Evolutionary conservation across 176 grass and related monocot species (phyloP).

Genomic region (Oryza rufipogon): DNA sequence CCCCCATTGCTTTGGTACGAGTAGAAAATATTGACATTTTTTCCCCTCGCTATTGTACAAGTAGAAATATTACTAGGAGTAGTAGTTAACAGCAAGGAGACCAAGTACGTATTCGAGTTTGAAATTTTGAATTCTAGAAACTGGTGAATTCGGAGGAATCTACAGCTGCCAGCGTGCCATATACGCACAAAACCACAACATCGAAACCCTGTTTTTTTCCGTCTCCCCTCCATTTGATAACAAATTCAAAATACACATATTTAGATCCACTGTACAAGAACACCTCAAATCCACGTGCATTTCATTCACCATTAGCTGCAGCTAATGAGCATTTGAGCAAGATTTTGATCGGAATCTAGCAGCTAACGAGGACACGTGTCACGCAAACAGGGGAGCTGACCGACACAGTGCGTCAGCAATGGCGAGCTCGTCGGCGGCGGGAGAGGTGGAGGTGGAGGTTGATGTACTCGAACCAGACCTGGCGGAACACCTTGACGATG

Average conservation of each 20-base stretch:
- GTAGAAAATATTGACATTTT: no score
- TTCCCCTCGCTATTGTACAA: no score
- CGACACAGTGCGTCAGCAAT: not conserved
- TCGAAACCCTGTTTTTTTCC: not conserved
- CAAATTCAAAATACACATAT: not conserved
- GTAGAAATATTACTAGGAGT: no score
- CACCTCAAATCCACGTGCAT: not conserved
- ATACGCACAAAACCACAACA: not conserved
- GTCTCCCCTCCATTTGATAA: not conserved
- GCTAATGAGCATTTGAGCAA: not conserved
- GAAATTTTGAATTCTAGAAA: constrained; percentile 44
- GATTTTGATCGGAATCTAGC: not conserved
- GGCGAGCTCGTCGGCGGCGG: not conserved
- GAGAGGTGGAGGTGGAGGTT: constrained; percentile 41
- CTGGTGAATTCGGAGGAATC: constrained; percentile 29
- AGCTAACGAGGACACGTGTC: not conserved
- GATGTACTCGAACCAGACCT: constrained; percentile 70
- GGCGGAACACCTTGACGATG: constrained; percentile 86
- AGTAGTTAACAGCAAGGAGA: not conserved
- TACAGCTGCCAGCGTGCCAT: constrained; percentile 11
- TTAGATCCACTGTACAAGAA: not conserved
- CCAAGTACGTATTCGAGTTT: not conserved
- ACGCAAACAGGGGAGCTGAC: no score
- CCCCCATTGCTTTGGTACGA: no score
- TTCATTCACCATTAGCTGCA: not conserved